phyloP scores from a whole-genome alignment of 2,329 filamentous ascomycete species.

The Chrysoporthe puriensis region DNA sequence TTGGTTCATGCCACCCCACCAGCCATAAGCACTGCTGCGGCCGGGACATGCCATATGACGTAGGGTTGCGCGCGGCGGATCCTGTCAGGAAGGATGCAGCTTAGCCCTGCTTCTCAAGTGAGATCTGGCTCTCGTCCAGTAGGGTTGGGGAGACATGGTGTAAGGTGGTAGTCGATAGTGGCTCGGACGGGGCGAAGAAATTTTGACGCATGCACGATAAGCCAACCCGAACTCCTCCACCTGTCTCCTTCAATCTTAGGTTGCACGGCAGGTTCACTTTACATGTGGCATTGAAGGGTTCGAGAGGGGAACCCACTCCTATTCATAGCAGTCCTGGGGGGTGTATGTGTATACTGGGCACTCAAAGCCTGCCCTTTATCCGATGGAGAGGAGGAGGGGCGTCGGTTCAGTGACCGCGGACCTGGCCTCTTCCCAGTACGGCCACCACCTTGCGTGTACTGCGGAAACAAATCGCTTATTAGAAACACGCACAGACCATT shows the following conservation, averaged over 20 bases:
- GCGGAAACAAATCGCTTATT: too few species aligned
- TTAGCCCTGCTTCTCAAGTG: background rate
- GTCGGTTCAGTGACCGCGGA: too few species aligned
- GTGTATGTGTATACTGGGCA: background rate
- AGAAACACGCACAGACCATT: too few species aligned
- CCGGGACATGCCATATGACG: slow-evolving; percentile 7
- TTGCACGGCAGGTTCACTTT: background rate
- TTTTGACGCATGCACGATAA: background rate
- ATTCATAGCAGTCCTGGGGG: background rate
- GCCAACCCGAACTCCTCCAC: slow-evolving; percentile 3
- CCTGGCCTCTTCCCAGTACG: too few species aligned
- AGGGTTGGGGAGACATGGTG: background rate
- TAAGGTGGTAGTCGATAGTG: background rate
- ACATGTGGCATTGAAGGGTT: slow-evolving; percentile 3
- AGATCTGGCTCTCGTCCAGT: background rate
- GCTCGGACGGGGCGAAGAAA: slow-evolving; percentile 2
- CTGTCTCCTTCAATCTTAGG: slow-evolving; percentile 6
- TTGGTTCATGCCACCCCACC: background rate
- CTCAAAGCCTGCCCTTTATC: too few species aligned
- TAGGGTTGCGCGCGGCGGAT: background rate
- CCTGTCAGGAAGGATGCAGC: background rate
- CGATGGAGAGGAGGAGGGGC: too few species aligned
- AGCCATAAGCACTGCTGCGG: background rate
- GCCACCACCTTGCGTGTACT: too few species aligned
- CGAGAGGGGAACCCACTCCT: background rate